Conservation (phyloP, 352 stramenopile genomes). For the Phytophthora cryptogea region DNA sequence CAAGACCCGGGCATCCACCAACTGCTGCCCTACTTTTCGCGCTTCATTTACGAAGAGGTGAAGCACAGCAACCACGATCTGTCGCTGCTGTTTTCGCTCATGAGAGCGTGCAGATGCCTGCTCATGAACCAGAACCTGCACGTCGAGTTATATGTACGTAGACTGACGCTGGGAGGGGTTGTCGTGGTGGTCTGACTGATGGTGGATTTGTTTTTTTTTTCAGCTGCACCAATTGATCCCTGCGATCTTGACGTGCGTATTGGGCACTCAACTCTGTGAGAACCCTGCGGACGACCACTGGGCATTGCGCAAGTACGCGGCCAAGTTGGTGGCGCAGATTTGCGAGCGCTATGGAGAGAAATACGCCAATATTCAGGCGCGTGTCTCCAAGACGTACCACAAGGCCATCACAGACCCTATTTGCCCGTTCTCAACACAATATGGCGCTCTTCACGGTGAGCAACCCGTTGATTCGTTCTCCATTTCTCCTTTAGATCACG, state of each 20-base stretch:
- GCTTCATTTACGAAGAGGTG: constrained; percentile 88
- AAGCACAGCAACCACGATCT: constrained; percentile 87
- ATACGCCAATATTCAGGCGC: constrained; percentile 92
- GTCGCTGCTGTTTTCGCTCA: constrained; percentile 79
- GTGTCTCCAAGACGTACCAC: constrained; percentile 92
- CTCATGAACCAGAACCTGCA: constrained; percentile 92
- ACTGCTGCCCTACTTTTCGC: constrained; percentile 88
- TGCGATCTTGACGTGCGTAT: constrained; percentile 92
- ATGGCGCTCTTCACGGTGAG: constrained; percentile 91
- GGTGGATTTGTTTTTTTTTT: constrained; percentile 4
- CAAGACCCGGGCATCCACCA: constrained; percentile 90
- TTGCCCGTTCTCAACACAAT: constrained; percentile 89
- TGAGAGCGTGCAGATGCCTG: constrained; percentile 89
- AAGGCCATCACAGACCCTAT: constrained; percentile 79
- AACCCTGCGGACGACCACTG: constrained; percentile 90
- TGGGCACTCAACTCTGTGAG: constrained; percentile 90
- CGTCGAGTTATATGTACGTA: constrained; percentile 92
- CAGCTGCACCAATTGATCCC: constrained; percentile 94
- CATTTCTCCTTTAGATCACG: too few species aligned
- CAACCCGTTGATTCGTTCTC: neutral
- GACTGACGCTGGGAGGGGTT: neutral
- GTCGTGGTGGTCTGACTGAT: constrained; percentile 1
- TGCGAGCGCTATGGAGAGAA: constrained; percentile 87
- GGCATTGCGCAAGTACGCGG: constrained; percentile 87
- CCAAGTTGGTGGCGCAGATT: constrained; percentile 82